Conservation (phyloP, 2,329 filamentous ascomycete species). For the Sordariomycetes sp. region DNA sequence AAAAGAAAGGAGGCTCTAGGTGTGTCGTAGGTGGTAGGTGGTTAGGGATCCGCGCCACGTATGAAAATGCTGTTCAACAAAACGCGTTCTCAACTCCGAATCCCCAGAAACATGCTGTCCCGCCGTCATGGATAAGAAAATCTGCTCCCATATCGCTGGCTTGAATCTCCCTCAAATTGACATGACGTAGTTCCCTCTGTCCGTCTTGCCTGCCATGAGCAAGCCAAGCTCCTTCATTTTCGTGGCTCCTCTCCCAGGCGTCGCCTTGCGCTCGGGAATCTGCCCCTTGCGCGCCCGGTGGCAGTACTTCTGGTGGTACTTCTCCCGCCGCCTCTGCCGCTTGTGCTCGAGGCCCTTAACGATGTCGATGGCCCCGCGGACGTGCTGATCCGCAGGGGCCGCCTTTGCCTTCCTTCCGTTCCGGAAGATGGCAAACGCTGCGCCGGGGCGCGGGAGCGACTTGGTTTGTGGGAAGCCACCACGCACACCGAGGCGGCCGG, state of each 20-base stretch:
- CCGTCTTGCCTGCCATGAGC: slow-evolving; percentile 72
- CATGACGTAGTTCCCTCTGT: slow-evolving; percentile 66
- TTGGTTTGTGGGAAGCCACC: slow-evolving; percentile 69
- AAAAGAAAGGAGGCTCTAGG: no score
- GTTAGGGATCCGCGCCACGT: no score
- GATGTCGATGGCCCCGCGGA: slow-evolving; percentile 92
- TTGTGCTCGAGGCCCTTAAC: slow-evolving; percentile 94
- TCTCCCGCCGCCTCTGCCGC: slow-evolving; percentile 84
- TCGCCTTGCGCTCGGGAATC: slow-evolving; percentile 51
- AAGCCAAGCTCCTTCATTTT: slow-evolving; percentile 77
- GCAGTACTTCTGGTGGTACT: slow-evolving; percentile 82
- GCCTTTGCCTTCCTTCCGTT: slow-evolving; percentile 26
- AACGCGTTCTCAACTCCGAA: background rate
- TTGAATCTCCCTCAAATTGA: slow-evolving; percentile 41
- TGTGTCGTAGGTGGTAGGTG: no score
- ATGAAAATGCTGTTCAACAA: no score
- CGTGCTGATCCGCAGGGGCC: slow-evolving; percentile 44
- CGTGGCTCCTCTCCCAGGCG: slow-evolving; percentile 80
- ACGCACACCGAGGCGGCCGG: slow-evolving; percentile 34
- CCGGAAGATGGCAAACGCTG: slow-evolving; percentile 47
- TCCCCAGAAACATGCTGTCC: background rate
- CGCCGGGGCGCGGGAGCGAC: slow-evolving; percentile 66
- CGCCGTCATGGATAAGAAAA: no score
- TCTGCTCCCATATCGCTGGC: background rate
- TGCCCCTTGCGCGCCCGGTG: slow-evolving; percentile 66